Evolutionary conservation across 2,329 filamentous ascomycete species (phyloP).

Genomic region (Didymosphaeria variabile): DNA sequence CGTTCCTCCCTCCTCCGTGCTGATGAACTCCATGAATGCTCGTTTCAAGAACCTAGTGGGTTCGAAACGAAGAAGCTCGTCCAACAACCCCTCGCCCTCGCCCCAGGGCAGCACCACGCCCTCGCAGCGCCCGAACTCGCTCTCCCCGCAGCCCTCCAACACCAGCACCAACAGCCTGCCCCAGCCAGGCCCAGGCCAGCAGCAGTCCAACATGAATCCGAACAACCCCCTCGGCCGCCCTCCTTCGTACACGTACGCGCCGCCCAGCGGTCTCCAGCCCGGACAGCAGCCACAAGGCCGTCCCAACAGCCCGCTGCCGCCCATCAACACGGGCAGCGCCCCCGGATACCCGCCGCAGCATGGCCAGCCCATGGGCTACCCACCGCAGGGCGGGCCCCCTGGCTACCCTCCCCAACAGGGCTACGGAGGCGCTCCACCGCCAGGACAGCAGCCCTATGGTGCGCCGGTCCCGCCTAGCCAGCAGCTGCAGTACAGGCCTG

Average conservation of each 20-base stretch:
- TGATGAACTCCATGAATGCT: conserved; percentile 82
- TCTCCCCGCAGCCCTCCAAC: conserved; percentile 51
- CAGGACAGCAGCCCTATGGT: conserved; percentile 25
- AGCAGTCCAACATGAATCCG: conserved; percentile 61
- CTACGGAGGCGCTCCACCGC: conserved; percentile 42
- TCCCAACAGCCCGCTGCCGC: conserved; percentile 63
- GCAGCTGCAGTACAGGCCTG: conserved; percentile 43
- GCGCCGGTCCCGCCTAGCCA: conserved; percentile 43
- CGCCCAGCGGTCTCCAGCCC: conserved; percentile 49
- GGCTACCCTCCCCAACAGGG: conserved; percentile 54
- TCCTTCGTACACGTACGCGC: conserved; percentile 69
- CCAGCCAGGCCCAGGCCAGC: conserved; percentile 20
- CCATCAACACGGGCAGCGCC: conserved; percentile 63
- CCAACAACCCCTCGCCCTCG: conserved; percentile 56
- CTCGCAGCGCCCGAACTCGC: conserved; percentile 51
- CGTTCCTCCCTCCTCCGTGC: conserved; percentile 27
- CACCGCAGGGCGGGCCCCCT: conserved; percentile 51
- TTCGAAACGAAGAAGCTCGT: conserved; percentile 77
- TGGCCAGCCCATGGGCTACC: conserved; percentile 54
- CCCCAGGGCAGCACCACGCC: conserved; percentile 47
- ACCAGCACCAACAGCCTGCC: conserved; percentile 50
- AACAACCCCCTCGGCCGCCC: conserved; percentile 66
- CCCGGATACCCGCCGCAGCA: conserved; percentile 60
- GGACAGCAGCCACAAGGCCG: conserved; percentile 53
- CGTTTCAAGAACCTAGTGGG: conserved; percentile 82